A percentile compares a stretch with the other conserved stretches of the same genome.
phyloP scores from a whole-genome alignment of 805 yeast genomes.

The Spathaspora arborariae region DNA sequence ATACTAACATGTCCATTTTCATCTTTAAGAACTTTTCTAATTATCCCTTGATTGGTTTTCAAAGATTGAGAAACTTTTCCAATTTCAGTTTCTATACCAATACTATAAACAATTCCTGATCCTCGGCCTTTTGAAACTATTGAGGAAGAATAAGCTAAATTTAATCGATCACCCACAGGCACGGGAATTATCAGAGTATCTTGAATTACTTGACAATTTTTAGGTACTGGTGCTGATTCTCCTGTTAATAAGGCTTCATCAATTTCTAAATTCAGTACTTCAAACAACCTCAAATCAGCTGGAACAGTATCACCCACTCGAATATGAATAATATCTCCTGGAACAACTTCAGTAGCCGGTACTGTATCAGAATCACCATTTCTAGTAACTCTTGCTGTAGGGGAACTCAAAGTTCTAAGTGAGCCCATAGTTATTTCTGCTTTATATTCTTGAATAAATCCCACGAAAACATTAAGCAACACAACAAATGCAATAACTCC shows the following conservation, averaged over 20 bases:
- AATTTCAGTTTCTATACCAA: constrained; percentile 72
- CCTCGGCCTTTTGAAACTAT: constrained; percentile 75
- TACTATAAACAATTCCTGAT: constrained; percentile 59
- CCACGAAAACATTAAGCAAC: constrained; percentile 58
- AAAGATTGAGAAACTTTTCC: constrained; percentile 68
- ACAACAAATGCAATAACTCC: constrained; percentile 76
- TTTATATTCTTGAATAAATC: constrained; percentile 64
- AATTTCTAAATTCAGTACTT: constrained; percentile 61
- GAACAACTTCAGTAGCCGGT: constrained; percentile 62
- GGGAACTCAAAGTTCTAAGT: constrained; percentile 60
- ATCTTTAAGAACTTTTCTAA: constrained; percentile 36
- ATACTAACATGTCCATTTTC: constrained; percentile 41
- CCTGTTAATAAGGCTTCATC: constrained; percentile 68
- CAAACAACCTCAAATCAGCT: constrained; percentile 63
- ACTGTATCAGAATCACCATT: constrained; percentile 55
- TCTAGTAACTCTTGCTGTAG: constrained; percentile 65
- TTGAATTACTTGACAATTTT: constrained; percentile 43
- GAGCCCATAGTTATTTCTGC: constrained; percentile 83
- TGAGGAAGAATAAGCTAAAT: constrained; percentile 68
- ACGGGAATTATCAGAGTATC: constrained; percentile 24
- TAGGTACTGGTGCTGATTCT: constrained; percentile 64
- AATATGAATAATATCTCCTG: constrained; percentile 65
- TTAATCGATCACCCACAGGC: constrained; percentile 71
- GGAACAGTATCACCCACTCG: constrained; percentile 74
- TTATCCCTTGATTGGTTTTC: constrained; percentile 35